phyloP scores from a whole-genome alignment of 1,139 yeast species.

The Blastobotrys ciferrii region DNA sequence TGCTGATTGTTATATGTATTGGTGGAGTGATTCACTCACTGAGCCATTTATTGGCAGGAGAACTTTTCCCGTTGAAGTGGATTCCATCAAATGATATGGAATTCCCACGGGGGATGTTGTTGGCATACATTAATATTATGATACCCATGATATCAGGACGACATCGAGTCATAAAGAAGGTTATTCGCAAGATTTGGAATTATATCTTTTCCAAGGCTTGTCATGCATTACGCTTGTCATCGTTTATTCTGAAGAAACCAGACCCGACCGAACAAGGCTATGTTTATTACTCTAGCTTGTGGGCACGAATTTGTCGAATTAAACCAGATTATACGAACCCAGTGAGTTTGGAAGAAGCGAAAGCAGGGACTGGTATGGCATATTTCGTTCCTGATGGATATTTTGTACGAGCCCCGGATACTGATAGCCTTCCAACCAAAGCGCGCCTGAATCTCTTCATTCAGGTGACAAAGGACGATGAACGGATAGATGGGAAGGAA shows the following conservation, averaged over 20 bases:
- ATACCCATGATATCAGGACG: constrained; percentile 21
- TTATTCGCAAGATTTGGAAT: constrained; percentile 50
- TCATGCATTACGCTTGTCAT: constrained; percentile 64
- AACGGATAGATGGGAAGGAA: constrained; percentile 49
- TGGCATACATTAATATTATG: constrained; percentile 13
- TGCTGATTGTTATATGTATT: constrained; percentile 70
- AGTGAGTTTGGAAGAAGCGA: constrained; percentile 50
- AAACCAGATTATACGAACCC: constrained; percentile 63
- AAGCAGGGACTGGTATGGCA: constrained; percentile 21
- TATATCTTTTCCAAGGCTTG: constrained; percentile 58
- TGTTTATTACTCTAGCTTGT: constrained; percentile 54
- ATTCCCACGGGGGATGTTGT: constrained; percentile 6
- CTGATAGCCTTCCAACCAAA: constrained; percentile 60
- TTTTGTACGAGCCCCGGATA: constrained; percentile 81
- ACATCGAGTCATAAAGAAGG: not conserved
- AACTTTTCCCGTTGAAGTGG: constrained; percentile 32
- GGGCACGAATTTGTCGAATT: constrained; percentile 43
- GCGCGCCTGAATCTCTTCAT: constrained; percentile 71
- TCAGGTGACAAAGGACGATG: constrained; percentile 79
- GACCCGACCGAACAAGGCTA: constrained; percentile 74
- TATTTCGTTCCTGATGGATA: constrained; percentile 61
- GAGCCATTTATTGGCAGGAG: constrained; percentile 41
- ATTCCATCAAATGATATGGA: constrained; percentile 12
- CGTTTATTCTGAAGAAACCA: constrained; percentile 71
- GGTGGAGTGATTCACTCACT: constrained; percentile 62